Evolutionary conservation across 768 basidiomycete species (phyloP), one percentile per base, ranked within the genome.

Genomic region (Mycena sanguinolenta): DNA sequence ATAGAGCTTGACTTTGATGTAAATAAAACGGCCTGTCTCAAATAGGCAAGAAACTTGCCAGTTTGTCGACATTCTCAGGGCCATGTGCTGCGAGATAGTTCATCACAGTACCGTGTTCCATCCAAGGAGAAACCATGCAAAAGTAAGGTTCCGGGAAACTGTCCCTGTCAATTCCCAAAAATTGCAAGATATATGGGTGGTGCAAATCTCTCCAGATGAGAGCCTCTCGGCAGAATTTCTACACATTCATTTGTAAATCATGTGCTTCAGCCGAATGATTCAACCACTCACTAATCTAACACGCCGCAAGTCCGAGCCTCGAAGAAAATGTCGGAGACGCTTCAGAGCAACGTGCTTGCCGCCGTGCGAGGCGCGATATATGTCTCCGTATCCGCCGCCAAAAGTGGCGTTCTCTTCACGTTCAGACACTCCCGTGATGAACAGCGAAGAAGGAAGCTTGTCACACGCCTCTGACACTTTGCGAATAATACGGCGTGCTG

Each of bases 101-200:
- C n/a, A 75, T 28, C 13, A 79, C 65, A 23, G 75, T 79, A 0
- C 79, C 77, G 54, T 77, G 71, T 28, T 69, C 65, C 77, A 80
- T 79, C 78, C 78, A 79, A 2, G 78, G 79, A 0, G 79, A 78
- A 36, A 78, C 78, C 72, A 80, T 69, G 54, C 78, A 80, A 23
- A 75, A n/a, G n/a, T n/a, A 65, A 25, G 69, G 65, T 7, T 63
- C 58, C 3, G 73, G 67, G 54, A 80, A 80, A 14, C 72, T 72
- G n/a, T 74, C 72, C 0, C 60, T 44, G 49, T 79, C 77, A 16
- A 79, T 75, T 3, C 80, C 79, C n/a, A 80, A 19, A 49, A 79
- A 78, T 7, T 76, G 77, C 17, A 80, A 66, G 30, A 81, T 76
- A 64, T 75, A 65, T 0, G 78, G 77, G 59, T 81, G 77, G 16